Conservation (phyloP, 2,329 filamentous ascomycete species). For the Pestalotiopsis fici region DNA sequence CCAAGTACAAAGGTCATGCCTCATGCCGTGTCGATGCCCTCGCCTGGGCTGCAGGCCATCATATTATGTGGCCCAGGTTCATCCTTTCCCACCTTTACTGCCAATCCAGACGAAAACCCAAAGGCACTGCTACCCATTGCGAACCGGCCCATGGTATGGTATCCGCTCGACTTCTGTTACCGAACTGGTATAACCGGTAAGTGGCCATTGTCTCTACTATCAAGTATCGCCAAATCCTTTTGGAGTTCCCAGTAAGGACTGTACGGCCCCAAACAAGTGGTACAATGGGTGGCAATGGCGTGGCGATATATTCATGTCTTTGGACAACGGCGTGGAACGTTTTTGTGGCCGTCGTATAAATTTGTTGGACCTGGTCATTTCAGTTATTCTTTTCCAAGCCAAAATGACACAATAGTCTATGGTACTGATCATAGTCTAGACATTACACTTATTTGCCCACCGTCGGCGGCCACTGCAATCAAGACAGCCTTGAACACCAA, state of each 20-base stretch:
- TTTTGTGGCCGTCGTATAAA: not conserved
- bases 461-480: slow-evolving; percentile 66
- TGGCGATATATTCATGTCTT: too few relatives aligned
- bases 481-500: slow-evolving; percentile 73
- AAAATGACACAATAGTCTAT: not conserved
- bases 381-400: not conserved
- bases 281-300: too few relatives aligned
- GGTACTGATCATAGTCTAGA: slow-evolving; percentile 38
- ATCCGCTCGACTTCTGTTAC: slow-evolving; percentile 83
- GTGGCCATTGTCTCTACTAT: slow-evolving; percentile 18
- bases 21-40: slow-evolving; percentile 72
- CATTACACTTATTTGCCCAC: slow-evolving; percentile 65
- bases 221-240: not conserved
- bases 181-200: slow-evolving; percentile 75
- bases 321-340: too few relatives aligned
- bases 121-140: slow-evolving; percentile 83
- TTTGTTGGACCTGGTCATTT: not conserved
- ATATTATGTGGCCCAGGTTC: slow-evolving; percentile 83
- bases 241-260: not conserved
- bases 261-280: too few relatives aligned
- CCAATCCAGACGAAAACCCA: slow-evolving; percentile 76
- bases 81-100: slow-evolving; percentile 80
- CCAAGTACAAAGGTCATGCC: slow-evolving; percentile 56
- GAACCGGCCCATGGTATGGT: slow-evolving; percentile 88
- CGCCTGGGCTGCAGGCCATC: slow-evolving; percentile 78